Percentiles rank a stretch among this genome's conserved stretches.
phyloP scores from a whole-genome alignment of 1,284 basidiomycete species.

The Cryptococcus wingfieldii region DNA sequence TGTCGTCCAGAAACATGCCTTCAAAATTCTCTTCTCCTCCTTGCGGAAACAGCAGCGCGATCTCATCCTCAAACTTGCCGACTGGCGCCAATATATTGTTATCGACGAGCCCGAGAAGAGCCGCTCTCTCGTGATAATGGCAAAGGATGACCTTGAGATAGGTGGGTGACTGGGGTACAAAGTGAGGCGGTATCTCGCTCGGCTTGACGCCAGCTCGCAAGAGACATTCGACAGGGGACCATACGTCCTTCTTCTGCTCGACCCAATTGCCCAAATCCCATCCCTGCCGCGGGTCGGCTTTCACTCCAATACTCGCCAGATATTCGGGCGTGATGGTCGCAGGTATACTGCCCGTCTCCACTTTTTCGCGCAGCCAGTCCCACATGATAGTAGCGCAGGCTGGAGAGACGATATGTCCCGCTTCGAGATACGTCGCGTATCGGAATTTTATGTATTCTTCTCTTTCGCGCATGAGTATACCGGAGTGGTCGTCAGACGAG shows the following conservation, averaged over 20 bases:
- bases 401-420: slow-evolving; percentile 8
- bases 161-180: slow-evolving; percentile 26
- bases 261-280: slow-evolving; percentile 26
- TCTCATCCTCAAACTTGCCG: slow-evolving; percentile 6
- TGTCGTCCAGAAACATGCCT: background rate
- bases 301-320: slow-evolving; percentile 22
- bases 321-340: slow-evolving; percentile 16
- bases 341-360: slow-evolving; percentile 19
- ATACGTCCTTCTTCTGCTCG: slow-evolving; percentile 6
- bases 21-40: background rate
- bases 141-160: slow-evolving; percentile 6
- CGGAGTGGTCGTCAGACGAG: slow-evolving; percentile 16
- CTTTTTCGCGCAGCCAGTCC: slow-evolving; percentile 20
- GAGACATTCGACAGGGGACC: slow-evolving; percentile 30
- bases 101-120: background rate
- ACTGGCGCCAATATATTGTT: background rate
- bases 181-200: slow-evolving; percentile 25
- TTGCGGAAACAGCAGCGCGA: slow-evolving; percentile 4
- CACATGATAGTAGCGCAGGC: slow-evolving; percentile 21
- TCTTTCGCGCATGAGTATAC: slow-evolving; percentile 29
- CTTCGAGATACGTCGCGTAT: slow-evolving; percentile 6
- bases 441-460: slow-evolving; percentile 25
- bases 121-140: background rate
- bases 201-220: slow-evolving; percentile 30
- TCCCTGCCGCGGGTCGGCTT: slow-evolving; percentile 13